Conservation (phyloP, 208 protist species). For the Angomonas ambiguus region DNA sequence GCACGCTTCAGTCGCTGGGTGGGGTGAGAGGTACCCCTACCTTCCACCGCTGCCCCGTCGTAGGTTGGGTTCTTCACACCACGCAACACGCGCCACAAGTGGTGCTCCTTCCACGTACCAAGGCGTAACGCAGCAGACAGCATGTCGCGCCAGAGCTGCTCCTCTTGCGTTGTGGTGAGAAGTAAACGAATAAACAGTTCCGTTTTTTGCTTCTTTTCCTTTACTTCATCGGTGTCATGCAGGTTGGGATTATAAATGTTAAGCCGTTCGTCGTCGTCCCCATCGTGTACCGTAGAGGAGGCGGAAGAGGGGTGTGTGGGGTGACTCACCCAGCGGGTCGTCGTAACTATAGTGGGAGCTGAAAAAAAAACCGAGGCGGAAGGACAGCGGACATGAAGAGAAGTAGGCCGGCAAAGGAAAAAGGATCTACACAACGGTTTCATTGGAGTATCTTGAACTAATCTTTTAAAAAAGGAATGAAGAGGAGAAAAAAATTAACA, state of each 20-base stretch:
- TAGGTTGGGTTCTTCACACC: constrained; percentile 33
- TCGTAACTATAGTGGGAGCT: too few relatives aligned
- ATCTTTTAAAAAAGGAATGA: constrained; percentile 1
- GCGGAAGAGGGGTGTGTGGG: too few relatives aligned
- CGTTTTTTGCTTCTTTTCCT: neutral
- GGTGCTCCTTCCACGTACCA: constrained; percentile 38
- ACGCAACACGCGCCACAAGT: constrained; percentile 41
- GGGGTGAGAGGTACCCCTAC: neutral
- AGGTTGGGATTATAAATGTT: neutral
- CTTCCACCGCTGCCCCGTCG: constrained; percentile 8
- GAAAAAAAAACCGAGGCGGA: too few relatives aligned
- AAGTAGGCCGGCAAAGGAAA: neutral
- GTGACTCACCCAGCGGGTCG: too few relatives aligned
- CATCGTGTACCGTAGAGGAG: neutral
- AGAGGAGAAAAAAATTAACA: constrained; percentile 1
- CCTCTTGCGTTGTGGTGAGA: constrained; percentile 29
- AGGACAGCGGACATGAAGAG: too few relatives aligned
- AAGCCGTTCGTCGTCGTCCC: neutral
- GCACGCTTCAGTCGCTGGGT: constrained; percentile 3
- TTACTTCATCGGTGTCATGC: neutral
- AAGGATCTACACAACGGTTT: too few relatives aligned
- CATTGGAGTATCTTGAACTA: neutral
- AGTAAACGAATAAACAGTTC: constrained; percentile 23
- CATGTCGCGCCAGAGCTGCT: constrained; percentile 65
- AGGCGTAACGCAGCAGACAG: constrained; percentile 45